Percentiles rank a stretch among this genome's conserved stretches.
phyloP scores from a whole-genome alignment of 1,139 yeast genomes.

The Candida sanyaensis region DNA sequence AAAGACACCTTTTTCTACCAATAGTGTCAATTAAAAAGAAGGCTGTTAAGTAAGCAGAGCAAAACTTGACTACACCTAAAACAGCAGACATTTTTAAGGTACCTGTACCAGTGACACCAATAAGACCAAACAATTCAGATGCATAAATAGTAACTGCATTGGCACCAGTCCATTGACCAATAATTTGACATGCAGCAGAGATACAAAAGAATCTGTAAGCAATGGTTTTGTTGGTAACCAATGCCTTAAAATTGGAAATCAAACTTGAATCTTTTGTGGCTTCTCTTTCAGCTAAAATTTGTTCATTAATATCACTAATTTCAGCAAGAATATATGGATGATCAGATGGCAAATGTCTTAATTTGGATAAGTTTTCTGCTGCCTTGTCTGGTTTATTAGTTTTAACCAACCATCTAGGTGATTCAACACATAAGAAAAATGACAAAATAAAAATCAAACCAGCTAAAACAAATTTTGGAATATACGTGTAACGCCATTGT shows the following conservation, averaged over 20 bases:
- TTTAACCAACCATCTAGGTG: constrained; percentile 50
- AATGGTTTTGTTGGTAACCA: constrained; percentile 36
- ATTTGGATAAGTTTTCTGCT: constrained; percentile 36
- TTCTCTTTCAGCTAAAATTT: constrained; percentile 38
- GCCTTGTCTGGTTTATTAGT: constrained; percentile 37
- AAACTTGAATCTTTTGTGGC: constrained; percentile 32
- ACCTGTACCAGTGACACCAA: constrained; percentile 43
- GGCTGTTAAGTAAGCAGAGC: constrained; percentile 45
- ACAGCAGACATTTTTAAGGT: constrained; percentile 48
- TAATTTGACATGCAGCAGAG: constrained; percentile 46
- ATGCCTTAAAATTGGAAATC: constrained; percentile 28
- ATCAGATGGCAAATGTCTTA: constrained; percentile 51
- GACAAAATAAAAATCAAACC: constrained; percentile 42
- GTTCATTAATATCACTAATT: constrained; percentile 51
- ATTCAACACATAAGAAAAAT: constrained; percentile 38
- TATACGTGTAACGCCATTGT: constrained; percentile 42
- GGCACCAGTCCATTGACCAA: constrained; percentile 67
- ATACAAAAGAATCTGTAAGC: constrained; percentile 47
- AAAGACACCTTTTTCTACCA: constrained; percentile 45
- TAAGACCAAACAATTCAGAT: constrained; percentile 52
- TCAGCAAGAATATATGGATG: constrained; percentile 56
- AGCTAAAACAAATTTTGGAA: constrained; percentile 42
- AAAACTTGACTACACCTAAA: constrained; percentile 49
- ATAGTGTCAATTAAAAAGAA: constrained; percentile 49
- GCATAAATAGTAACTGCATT: constrained; percentile 64